These are phyloP conservation scores for Mucor indicus DNA, from an alignment of 371 early-diverging fungal genomes.

Conservation along the genomic window DNA sequence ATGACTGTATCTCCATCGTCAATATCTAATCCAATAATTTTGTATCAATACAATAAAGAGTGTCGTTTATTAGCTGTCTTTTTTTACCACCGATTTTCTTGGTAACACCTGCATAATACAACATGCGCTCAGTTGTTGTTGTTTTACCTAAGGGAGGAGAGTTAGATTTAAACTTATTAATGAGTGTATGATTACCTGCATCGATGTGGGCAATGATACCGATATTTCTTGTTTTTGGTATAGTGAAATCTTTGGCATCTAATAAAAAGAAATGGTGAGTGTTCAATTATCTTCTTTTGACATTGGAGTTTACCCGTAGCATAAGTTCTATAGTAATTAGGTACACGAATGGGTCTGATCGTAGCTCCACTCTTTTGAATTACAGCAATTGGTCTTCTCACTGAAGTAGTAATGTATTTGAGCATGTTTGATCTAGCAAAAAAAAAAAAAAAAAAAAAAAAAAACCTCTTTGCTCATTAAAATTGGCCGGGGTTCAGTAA, in stretches of 20 bases:
- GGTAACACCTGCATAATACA: slow-evolving; percentile 91
- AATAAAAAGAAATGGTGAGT: not conserved
- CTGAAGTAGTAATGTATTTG: not conserved
- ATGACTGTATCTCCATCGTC: slow-evolving; percentile 93
- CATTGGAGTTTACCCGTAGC: slow-evolving; percentile 9
- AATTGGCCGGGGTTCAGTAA: not conserved
- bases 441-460: not conserved
- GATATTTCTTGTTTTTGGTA: slow-evolving; percentile 81
- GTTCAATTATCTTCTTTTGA: not conserved
- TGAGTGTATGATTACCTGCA: slow-evolving; percentile 57
- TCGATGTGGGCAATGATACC: slow-evolving; percentile 98
- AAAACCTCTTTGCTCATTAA: not conserved
- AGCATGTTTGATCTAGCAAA: slow-evolving; percentile 1
- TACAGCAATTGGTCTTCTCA: not conserved
- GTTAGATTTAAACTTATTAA: not conserved
- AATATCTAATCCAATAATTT: slow-evolving; percentile 60
- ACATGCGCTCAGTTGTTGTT: slow-evolving; percentile 96
- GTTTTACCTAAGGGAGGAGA: slow-evolving; percentile 69
- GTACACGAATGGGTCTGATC: not conserved
- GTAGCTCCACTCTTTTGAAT: not conserved
- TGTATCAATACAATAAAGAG: not conserved
- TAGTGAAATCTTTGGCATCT: slow-evolving; percentile 49
- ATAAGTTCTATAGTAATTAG: slow-evolving; percentile 10
- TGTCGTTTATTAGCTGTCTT: not conserved
- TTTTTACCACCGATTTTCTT: slow-evolving; percentile 72